Evolutionary conservation across 257 asterid genomes (phyloP), one percentile per base, ranked within the genome.

Genomic region (Catharanthus roseus): DNA sequence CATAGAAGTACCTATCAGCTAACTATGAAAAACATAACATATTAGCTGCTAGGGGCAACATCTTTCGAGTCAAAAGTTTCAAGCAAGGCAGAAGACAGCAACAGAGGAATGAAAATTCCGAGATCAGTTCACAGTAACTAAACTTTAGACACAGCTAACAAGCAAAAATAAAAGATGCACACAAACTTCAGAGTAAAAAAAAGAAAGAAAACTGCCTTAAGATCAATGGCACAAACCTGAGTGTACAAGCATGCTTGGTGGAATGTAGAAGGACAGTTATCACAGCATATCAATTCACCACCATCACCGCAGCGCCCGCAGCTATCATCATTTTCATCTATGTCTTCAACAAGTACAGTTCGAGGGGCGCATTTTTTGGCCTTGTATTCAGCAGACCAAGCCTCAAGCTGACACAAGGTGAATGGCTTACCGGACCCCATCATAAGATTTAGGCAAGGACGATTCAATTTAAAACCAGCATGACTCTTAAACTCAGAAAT

Each of bases 251-350:
- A 95, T 72, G 91, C 83, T 84, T 83, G 91, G 79, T 95, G 99
- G 80, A 95, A 95, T n/a, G 97, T 96, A 47, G 99, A 92, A 73
- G 97, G 99, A 70, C 99, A 95, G 83, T 80, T 91, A 82, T 95
- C 99, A 76, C 99, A 95, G 67, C 99, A 95, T 72, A 95, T 82
- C 81, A 95, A 69, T 85, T 91, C 96, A 44, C 99, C 99, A 64
- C 84, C 97, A 77, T 88, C 95, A 71, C 99, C 99, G 77, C 99
- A 95, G 61, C 90, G 90, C 69, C 99, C 99, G 56, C 99, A 95
- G 76, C 93, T 95, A 77, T 95, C 97, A 86, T 95, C 99, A 81
- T 91, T 95, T 84, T 88, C 93, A 79, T 95, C 99, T 21, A 79
- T 74, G 69, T 82, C 99, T 72, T 87, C 88, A 81, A 65, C 78